A percentile compares a stretch with the other conserved stretches of the same genome.
These are phyloP conservation scores for Lotus japonicus DNA, from an alignment of 306 rosid genomes.

Conservation along the genomic window DNA sequence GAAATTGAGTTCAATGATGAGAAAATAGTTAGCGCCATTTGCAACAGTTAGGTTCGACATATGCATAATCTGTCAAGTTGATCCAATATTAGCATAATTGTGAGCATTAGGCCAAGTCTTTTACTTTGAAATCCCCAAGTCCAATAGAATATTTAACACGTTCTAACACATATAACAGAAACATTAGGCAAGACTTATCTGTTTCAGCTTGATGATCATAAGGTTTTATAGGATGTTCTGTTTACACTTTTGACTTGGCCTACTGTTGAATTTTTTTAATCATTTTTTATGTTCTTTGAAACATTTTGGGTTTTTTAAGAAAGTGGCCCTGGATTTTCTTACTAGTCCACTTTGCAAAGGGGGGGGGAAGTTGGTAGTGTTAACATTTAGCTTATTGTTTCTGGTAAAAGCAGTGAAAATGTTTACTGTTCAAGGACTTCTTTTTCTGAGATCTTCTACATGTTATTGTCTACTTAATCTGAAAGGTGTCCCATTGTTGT, in stretches of 20 bases:
- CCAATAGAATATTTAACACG: not conserved
- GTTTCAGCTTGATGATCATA: not conserved
- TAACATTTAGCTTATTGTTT: slow-evolving; percentile 1
- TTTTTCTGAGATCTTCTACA: slow-evolving; percentile 39
- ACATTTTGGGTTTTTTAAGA: not conserved
- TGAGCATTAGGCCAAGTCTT: not conserved
- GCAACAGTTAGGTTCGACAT: no score
- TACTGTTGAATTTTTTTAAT: not conserved
- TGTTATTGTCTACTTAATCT: slow-evolving; percentile 39
- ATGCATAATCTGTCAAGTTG: not conserved
- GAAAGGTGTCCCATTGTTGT: no score
- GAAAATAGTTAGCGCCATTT: no score
- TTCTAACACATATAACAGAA: no score
- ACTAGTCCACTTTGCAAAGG: not conserved
- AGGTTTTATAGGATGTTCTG: not conserved
- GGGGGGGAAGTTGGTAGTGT: not conserved
- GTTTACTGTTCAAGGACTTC: slow-evolving; percentile 29
- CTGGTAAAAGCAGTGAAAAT: slow-evolving; percentile 30
- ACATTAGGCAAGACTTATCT: no score
- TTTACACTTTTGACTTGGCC: not conserved
- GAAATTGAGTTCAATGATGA: no score
- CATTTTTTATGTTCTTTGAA: not conserved
- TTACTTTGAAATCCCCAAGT: not conserved
- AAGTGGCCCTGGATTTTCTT: not conserved
- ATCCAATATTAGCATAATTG: not conserved